Percentiles rank a stretch among this genome's conserved stretches.
phyloP scores from a whole-genome alignment of 768 basidiomycete species.

The Trametes punicea region DNA sequence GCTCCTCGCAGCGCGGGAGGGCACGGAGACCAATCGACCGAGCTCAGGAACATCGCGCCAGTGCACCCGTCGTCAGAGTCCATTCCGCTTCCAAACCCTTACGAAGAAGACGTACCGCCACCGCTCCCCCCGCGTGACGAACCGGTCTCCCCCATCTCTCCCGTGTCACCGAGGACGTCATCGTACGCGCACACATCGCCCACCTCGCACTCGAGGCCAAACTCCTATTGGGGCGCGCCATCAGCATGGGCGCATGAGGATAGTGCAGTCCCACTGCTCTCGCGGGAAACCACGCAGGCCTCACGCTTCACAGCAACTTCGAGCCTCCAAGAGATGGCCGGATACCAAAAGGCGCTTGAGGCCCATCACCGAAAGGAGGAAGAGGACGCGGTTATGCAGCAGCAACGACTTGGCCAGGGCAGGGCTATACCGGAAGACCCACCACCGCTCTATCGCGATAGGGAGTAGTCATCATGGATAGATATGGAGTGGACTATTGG shows the following conservation, averaged over 20 bases:
- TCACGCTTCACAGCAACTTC: conserved; percentile 12
- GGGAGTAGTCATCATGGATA: background rate
- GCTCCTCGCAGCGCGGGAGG: no score
- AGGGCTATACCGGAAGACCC: conserved; percentile 19
- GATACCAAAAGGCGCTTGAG: conserved; percentile 27
- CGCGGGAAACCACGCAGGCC: conserved; percentile 16
- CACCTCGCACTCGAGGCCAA: background rate
- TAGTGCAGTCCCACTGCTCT: conserved; percentile 9
- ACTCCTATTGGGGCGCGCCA: conserved; percentile 5
- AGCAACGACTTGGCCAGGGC: conserved; percentile 5
- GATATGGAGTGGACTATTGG: background rate
- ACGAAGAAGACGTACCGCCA: conserved; percentile 15
- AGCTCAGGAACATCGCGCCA: background rate
- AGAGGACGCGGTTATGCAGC: conserved; percentile 3
- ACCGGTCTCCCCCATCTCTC: background rate
- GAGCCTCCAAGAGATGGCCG: conserved; percentile 19
- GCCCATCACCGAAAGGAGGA: conserved; percentile 25
- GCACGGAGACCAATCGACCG: background rate
- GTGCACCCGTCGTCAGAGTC: background rate
- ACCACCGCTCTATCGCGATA: conserved; percentile 20
- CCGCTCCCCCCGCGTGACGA: conserved; percentile 10
- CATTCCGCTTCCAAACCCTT: conserved; percentile 10
- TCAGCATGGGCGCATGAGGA: conserved; percentile 18
- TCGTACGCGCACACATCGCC: background rate
- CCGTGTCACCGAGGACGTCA: background rate